Percentiles rank a stretch among this genome's conserved stretches.
Evolutionary conservation across 2,329 filamentous ascomycete species (phyloP).

Genomic region (Calonectria montana): DNA sequence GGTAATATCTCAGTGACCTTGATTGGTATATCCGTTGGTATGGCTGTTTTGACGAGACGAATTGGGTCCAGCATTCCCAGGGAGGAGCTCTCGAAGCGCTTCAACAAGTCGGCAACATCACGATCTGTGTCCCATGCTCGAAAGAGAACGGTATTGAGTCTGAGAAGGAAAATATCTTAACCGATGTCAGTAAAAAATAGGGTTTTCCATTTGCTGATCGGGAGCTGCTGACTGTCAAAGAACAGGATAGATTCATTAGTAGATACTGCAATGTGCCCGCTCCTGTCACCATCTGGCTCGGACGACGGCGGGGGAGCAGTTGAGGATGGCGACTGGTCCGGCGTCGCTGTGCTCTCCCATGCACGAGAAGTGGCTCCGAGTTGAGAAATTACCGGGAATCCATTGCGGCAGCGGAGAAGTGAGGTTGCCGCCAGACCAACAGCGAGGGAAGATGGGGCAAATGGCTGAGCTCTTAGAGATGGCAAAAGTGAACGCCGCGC

Average conservation of each 20-base stretch:
- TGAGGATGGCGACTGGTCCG: conserved; percentile 26
- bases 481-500: conserved; percentile 34
- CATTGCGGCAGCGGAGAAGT: conserved; percentile 22
- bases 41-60: conserved; percentile 68
- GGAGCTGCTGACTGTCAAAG: conserved; percentile 78
- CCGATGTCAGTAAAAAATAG: conserved; percentile 6
- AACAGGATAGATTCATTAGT: conserved; percentile 87
- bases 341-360: conserved; percentile 41
- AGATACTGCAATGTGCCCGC: conserved; percentile 83
- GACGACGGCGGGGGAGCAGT: conserved; percentile 21
- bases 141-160: conserved; percentile 64
- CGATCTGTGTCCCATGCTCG: conserved; percentile 60
- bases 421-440: conserved; percentile 25
- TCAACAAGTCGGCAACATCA: conserved; percentile 63
- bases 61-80: conserved; percentile 65
- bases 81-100: conserved; percentile 62
- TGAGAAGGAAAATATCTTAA: conserved; percentile 85
- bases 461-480: conserved; percentile 15
- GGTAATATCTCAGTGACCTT: conserved; percentile 86
- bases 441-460: conserved; percentile 12
- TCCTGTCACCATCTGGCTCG: conserved; percentile 68
- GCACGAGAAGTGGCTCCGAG: conserved; percentile 24
- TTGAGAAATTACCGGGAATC: conserved; percentile 7
- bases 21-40: conserved; percentile 71
- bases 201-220: too few relatives aligned